Evolutionary conservation across 2,329 filamentous ascomycete genomes (phyloP).

Genomic region (Pyrenophora seminiperda): DNA sequence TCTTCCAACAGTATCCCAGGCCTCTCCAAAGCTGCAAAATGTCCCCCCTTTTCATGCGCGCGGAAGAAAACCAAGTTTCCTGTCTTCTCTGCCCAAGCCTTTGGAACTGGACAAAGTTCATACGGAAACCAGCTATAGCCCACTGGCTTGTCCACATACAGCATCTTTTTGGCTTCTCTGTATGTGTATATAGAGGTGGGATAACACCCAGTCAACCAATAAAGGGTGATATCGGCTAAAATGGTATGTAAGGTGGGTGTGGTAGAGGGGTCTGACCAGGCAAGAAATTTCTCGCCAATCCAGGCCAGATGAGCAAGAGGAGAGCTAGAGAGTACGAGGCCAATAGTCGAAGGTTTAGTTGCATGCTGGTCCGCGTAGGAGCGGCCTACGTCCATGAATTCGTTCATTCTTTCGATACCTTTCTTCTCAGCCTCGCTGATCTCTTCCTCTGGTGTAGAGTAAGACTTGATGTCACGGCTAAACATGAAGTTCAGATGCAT

Average conservation of each 20-base stretch:
- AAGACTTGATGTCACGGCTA: slow-evolving; percentile 23
- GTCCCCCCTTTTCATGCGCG: slow-evolving; percentile 46
- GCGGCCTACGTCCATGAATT: slow-evolving; percentile 51
- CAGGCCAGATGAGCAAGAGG: slow-evolving; percentile 64
- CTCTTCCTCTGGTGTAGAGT: slow-evolving; percentile 22
- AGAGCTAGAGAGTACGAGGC: slow-evolving; percentile 58
- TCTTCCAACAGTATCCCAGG: slow-evolving; percentile 52
- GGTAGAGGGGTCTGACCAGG: slow-evolving; percentile 55
- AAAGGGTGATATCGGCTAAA: slow-evolving; percentile 58
- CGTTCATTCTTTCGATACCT: slow-evolving; percentile 44
- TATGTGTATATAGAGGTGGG: slow-evolving; percentile 59
- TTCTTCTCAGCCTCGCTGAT: slow-evolving; percentile 45
- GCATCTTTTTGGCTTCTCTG: slow-evolving; percentile 38
- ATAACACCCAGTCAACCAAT: slow-evolving; percentile 61
- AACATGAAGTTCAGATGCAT: slow-evolving; percentile 42
- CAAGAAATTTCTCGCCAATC: slow-evolving; percentile 63
- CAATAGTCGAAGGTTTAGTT: slow-evolving; percentile 62
- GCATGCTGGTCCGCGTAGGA: slow-evolving; percentile 61
- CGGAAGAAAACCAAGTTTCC: slow-evolving; percentile 47
- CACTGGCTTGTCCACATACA: slow-evolving; percentile 49
- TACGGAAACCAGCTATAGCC: slow-evolving; percentile 54
- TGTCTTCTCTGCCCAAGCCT: slow-evolving; percentile 48
- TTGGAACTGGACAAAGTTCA: slow-evolving; percentile 50
- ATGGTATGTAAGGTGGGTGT: slow-evolving; percentile 51
- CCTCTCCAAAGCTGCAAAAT: slow-evolving; percentile 58